Base-by-base conservation (phyloP, 257 asterid species). In the Petunia secreta region DNA sequence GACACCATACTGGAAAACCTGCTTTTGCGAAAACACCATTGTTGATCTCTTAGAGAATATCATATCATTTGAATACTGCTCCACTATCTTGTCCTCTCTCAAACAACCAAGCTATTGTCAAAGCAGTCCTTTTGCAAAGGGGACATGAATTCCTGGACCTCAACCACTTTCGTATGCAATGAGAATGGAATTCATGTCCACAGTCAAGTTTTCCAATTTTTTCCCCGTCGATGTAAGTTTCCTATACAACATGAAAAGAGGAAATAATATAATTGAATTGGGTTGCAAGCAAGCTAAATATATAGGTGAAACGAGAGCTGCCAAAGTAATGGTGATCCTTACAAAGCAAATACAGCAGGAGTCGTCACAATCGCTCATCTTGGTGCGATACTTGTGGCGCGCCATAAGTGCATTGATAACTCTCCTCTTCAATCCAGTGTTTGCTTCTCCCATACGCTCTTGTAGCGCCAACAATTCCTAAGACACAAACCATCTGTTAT, bases 71-170 rank as follows among this genome's bases (percentile, higher is more conserved):
- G 7, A 34, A 41, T 6, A 15, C 7, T 66, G 41, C 37, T 40
- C 50, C 37, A 15, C 52, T 36, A 3, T 39, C 11, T 64, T 64
- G 5, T 25, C 6, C 40, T n/a, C 5, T 5, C 1, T 62, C 43
- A 62, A 34, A 25, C 15, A 4, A 63, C 44, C 10, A 1, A 16
- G 37, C 16, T 15, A 53, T 10, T 40, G 53, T 40, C 62, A 73
- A 46, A 52, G 78, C 34, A 73, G 58, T 50, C 78, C 13, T 73
- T 36, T 14, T 73, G 34, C 78, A 73, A 52, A 48, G 2, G 36
- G 62, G 62, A 13, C 63, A 52, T 9, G 13, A 73, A 52, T 48
- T 48, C 1, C 48, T 73, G 5, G 6, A 9, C 78, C 34, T 13
- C 34, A 73, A 10, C 44, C 34, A 73, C 62, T 50, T 37, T 0